These are phyloP conservation scores for Solanum chacoense DNA, from an alignment of 305 asterid species.

Conservation along the genomic window DNA sequence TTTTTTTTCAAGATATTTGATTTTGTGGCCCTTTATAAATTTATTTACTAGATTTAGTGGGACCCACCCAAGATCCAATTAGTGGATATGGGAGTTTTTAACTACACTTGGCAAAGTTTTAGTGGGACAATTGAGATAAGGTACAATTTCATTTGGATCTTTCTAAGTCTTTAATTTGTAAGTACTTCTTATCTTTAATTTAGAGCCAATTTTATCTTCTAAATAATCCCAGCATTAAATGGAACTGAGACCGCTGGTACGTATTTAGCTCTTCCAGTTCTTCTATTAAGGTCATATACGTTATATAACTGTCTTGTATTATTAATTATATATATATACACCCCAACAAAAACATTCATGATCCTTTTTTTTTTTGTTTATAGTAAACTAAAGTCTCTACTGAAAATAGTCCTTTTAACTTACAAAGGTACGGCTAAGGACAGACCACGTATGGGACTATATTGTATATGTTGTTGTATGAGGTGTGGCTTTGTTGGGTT, in stretches of 20 bases:
- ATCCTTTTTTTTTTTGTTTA: not conserved
- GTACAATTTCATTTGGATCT: not conserved
- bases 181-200: not conserved
- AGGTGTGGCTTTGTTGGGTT: not conserved
- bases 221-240: not conserved
- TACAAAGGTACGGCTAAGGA: no score
- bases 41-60: not conserved
- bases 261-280: not conserved
- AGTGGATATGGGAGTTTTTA: not conserved
- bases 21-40: not conserved
- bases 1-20: not conserved
- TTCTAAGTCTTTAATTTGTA: not conserved
- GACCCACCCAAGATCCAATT: not conserved
- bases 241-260: not conserved
- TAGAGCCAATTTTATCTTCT: not conserved
- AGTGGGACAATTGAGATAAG: slow-evolving; percentile 46
- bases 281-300: not conserved
- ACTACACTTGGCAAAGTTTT: slow-evolving; percentile 18
- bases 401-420: no score
- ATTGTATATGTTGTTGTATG: not conserved
- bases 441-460: not conserved
- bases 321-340: not conserved
- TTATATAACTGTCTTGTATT: not conserved
- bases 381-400: no score
- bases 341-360: not conserved